Evolutionary conservation across 257 asterid species (phyloP).

Genomic region (Salvia hispanica): DNA sequence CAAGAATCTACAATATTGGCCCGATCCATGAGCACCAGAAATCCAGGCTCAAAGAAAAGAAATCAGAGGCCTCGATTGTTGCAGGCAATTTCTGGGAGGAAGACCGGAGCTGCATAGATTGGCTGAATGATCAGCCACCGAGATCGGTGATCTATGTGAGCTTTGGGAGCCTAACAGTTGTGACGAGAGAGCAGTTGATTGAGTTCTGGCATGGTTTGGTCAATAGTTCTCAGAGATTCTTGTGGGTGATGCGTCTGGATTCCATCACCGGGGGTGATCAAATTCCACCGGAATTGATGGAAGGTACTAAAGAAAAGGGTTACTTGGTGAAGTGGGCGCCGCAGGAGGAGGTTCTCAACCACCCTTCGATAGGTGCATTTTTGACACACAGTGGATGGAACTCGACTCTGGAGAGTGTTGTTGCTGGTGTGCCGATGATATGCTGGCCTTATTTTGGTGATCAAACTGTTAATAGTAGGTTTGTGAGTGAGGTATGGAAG

Average conservation of each 20-base stretch:
- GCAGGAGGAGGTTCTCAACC: conserved; percentile 44
- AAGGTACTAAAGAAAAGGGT: conserved; percentile 44
- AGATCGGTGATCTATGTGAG: conserved; percentile 60
- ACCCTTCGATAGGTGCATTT: conserved; percentile 40
- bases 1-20: conserved; percentile 56
- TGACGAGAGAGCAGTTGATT: conserved; percentile 41
- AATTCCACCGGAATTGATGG: conserved; percentile 28
- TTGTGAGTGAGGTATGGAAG: conserved; percentile 43
- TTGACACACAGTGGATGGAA: conserved; percentile 53
- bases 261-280: not conserved
- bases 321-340: conserved; percentile 49
- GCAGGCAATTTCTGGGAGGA: conserved; percentile 52
- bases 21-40: conserved; percentile 62
- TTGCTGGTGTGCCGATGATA: conserved; percentile 2
- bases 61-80: not conserved
- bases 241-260: conserved; percentile 50
- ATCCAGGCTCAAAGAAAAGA: conserved; percentile 15
- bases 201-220: conserved; percentile 72
- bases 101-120: conserved; percentile 50
- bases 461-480: conserved; percentile 39
- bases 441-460: conserved; percentile 24
- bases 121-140: conserved; percentile 55
- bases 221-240: conserved; percentile 51
- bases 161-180: conserved; percentile 52
- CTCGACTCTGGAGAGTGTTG: conserved; percentile 33